Evolutionary conservation across 1,139 yeast genomes (phyloP).

Genomic region (Maudiozyma humilis): DNA sequence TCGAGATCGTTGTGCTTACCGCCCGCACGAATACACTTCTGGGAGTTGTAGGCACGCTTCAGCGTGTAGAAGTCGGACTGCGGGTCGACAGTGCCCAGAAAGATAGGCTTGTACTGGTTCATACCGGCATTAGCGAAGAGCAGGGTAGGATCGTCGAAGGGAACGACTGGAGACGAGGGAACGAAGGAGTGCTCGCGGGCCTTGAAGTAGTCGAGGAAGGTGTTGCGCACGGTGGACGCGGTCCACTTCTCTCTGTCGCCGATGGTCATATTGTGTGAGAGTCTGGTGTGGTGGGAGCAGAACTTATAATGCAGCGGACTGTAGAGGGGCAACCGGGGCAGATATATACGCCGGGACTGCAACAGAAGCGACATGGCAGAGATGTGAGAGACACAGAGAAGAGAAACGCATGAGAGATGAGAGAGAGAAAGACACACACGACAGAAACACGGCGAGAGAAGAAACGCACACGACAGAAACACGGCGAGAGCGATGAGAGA

Average conservation of each 20-base stretch:
- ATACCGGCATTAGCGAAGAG: constrained; percentile 96
- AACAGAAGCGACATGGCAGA: too few species aligned
- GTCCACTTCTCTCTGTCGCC: constrained; percentile 45
- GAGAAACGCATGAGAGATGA: too few species aligned
- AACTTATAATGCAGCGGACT: too few species aligned
- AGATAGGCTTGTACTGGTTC: constrained; percentile 97
- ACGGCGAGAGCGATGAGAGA: too few species aligned
- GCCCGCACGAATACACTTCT: constrained; percentile 98
- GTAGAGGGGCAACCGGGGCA: too few species aligned
- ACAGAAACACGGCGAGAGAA: too few species aligned
- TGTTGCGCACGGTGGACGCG: constrained; percentile 70
- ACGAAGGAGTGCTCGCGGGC: constrained; percentile 66
- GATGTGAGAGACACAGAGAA: too few species aligned
- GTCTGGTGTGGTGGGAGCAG: too few species aligned
- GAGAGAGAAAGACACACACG: too few species aligned
- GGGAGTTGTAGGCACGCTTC: constrained; percentile 90
- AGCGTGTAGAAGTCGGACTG: constrained; percentile 74
- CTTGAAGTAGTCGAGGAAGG: constrained; percentile 77
- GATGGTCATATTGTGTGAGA: constrained; percentile 22
- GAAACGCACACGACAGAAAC: too few species aligned
- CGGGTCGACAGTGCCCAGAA: constrained; percentile 94
- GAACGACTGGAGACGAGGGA: constrained; percentile 90
- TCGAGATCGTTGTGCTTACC: constrained; percentile 98
- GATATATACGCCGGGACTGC: too few species aligned
- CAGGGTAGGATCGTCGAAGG: constrained; percentile 94